Evolutionary conservation across 164 flowering plant genomes (phyloP).

Genomic region (Macadamia integrifolia): DNA sequence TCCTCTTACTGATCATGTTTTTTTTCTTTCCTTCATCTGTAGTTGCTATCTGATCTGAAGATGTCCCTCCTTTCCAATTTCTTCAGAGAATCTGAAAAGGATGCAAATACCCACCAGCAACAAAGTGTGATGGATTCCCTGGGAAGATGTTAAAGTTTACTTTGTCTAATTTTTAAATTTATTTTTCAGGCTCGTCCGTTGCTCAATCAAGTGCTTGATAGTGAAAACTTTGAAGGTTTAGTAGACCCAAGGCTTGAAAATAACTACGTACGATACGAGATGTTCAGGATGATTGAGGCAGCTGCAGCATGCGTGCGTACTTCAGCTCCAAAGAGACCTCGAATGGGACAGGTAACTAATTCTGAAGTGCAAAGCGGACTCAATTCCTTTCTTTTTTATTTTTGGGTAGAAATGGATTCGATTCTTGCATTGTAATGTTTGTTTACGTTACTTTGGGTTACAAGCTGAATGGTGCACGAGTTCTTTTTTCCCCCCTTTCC

Average conservation of each 20-base stretch:
- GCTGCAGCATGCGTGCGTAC: conserved; percentile 93
- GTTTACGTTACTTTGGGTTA: background rate
- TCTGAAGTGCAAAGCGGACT: background rate
- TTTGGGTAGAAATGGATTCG: background rate
- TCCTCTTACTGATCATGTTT: too few species aligned
- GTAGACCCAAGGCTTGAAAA: conserved; percentile 66
- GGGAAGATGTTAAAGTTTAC: background rate
- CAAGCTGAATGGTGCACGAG: background rate
- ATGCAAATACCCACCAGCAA: background rate
- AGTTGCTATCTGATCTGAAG: background rate
- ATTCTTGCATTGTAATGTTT: too few species aligned
- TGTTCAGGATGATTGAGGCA: conserved; percentile 71
- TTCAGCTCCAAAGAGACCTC: conserved; percentile 73
- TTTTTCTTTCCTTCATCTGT: background rate
- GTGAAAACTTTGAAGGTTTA: conserved; percentile 39
- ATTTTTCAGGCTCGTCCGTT: conserved; percentile 79
- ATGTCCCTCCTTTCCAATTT: background rate
- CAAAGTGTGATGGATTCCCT: background rate
- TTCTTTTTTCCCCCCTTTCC: background rate
- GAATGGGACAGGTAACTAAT: conserved; percentile 74
- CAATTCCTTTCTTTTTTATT: too few species aligned
- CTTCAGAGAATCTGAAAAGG: background rate
- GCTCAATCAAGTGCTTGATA: conserved; percentile 58
- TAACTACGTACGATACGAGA: conserved; percentile 52
- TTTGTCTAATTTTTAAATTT: background rate